Evolutionary conservation across 2,329 filamentous ascomycete genomes (phyloP).

Genomic region (Cercospora janseana): DNA sequence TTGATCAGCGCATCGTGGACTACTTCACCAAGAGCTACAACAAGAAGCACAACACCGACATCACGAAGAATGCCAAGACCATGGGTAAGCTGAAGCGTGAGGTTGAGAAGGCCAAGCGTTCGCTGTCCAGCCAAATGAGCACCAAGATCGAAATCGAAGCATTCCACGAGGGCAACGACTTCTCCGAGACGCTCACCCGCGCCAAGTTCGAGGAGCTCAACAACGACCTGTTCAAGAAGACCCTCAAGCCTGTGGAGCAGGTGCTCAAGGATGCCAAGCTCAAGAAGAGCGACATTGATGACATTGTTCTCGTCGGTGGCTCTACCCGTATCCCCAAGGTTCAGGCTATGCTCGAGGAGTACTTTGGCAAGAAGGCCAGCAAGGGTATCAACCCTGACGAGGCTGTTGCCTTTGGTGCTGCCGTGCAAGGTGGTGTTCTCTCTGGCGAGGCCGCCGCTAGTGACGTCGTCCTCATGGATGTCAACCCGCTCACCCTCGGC

Average conservation of each 20-base stretch:
- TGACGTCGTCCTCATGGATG: constrained; percentile 91
- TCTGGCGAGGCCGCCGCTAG: constrained; percentile 83
- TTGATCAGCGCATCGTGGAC: constrained; percentile 96
- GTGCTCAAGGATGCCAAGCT: constrained; percentile 97
- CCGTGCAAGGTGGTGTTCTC: constrained; percentile 93
- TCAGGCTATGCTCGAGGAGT: constrained; percentile 89
- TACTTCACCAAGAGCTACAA: constrained; percentile 97
- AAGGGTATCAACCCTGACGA: constrained; percentile 99
- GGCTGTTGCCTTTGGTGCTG: constrained; percentile 96
- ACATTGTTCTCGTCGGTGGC: constrained; percentile 97
- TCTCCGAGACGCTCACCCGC: constrained; percentile 95
- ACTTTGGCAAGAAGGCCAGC: constrained; percentile 95
- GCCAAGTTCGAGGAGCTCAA: constrained; percentile 99
- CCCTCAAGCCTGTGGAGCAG: constrained; percentile 96
- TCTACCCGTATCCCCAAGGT: constrained; percentile 99
- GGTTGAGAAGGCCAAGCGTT: constrained; percentile 99
- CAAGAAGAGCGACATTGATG: constrained; percentile 90
- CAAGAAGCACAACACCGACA: constrained; percentile 92
- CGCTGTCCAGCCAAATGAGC: constrained; percentile 57
- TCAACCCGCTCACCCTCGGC: constrained; percentile 93
- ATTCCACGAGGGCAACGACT: constrained; percentile 95
- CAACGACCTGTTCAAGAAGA: constrained; percentile 99
- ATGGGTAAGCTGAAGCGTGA: constrained; percentile 99
- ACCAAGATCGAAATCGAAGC: constrained; percentile 77
- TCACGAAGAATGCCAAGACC: constrained; percentile 91